phyloP scores from a whole-genome alignment of 768 basidiomycete species.

The Pleurotus cornucopiae region DNA sequence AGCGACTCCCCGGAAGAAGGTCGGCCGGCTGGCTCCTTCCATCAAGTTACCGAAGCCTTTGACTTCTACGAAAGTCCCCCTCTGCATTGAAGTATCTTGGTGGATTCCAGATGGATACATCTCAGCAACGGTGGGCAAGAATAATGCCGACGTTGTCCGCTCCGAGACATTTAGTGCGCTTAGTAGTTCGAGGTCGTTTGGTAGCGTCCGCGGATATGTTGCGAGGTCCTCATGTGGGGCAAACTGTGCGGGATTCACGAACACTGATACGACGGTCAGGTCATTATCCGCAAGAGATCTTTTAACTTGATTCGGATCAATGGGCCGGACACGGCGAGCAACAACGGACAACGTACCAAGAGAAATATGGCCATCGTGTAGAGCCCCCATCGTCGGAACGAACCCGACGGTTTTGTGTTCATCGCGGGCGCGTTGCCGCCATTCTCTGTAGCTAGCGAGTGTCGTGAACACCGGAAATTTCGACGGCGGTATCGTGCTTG shows the following conservation, averaged over 20 bases:
- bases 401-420: conserved; percentile 74
- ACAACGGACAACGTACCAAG: conserved; percentile 56
- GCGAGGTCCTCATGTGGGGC: conserved; percentile 92
- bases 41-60: conserved; percentile 89
- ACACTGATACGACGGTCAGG: conserved; percentile 88
- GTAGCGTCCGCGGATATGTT: conserved; percentile 86
- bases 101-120: conserved; percentile 94
- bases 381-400: conserved; percentile 97
- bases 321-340: neutral
- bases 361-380: conserved; percentile 90
- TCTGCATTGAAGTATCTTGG: conserved; percentile 69
- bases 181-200: conserved; percentile 67
- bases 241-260: conserved; percentile 98
- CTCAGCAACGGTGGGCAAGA: conserved; percentile 71
- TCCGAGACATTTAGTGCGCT: conserved; percentile 27
- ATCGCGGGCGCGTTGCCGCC: conserved; percentile 64
- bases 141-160: conserved; percentile 63
- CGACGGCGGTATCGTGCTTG: neutral
- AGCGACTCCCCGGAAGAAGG: conserved; percentile 93
- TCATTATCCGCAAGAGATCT: conserved; percentile 76
- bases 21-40: conserved; percentile 85
- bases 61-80: conserved; percentile 89
- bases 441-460: conserved; percentile 59
- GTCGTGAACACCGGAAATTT: conserved; percentile 51
- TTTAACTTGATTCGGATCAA: conserved; percentile 48